Evolutionary conservation across 306 rosid genomes (phyloP), one percentile per base, ranked within the genome.

Genomic region (Sphenostylis stenocarpa): DNA sequence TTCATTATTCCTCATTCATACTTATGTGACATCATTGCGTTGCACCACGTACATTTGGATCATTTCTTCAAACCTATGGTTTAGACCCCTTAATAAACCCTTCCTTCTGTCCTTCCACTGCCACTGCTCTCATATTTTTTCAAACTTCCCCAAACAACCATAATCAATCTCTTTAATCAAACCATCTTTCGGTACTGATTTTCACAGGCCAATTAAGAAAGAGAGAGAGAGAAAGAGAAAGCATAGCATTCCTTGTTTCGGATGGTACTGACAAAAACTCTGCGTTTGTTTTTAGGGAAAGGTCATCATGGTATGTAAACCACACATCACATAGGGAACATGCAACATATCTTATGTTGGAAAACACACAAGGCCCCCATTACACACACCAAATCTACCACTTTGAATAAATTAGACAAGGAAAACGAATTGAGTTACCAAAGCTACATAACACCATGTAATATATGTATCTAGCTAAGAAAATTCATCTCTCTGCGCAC

Each of bases 241-340:
- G 10, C 1, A 1, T 60, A 20, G 60, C 33, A 70, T 86, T 72
- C 39, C 90, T 75, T 36, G 69, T 80, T 87, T 84, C 71, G 80
- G 82, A 26, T 79, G 70, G 73, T 63, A 75, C 73, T 64, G 70
- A 45, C 72, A 75, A 70, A 52, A 58, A 78, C 82, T 34, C 62
- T 55, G 80, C 44, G 77, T 78, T 87, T 79, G 85, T 53, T 21
- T 61, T 82, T 66, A 64, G 41, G 88, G 93, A 72, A 91, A 84
- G 70, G 77, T 72, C 83, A 85, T 85, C 85, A 90, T 86, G 81
- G 79, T 51, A 34, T 70, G 77, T 58, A 82, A 84, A 73, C 85
- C 77, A 58, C 5, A 77, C 80, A 78, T 80, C 70, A 24, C 88
- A 75, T 87, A 62, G 96, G 96, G 91, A 91, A 88, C 83, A 85